phyloP scores from a whole-genome alignment of 345 rosid species.

The Aegle marmelos region DNA sequence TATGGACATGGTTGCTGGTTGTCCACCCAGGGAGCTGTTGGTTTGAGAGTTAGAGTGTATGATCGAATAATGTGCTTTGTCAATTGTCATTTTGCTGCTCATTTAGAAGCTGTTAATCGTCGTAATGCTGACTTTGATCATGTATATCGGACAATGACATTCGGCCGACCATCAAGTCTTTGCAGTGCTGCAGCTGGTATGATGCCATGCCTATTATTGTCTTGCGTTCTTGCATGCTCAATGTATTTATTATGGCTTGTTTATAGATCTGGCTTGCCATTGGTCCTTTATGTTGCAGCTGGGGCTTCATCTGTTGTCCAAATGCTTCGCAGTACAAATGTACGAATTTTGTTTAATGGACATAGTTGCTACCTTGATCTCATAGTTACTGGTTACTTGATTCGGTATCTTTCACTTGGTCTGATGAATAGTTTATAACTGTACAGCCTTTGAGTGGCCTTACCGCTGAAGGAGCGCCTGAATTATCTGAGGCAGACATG shows the following conservation, averaged over 20 bases:
- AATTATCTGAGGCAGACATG: constrained; percentile 79
- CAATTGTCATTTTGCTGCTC: constrained; percentile 87
- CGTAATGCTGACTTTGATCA: constrained; percentile 85
- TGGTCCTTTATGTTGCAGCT: constrained; percentile 81
- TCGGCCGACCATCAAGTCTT: constrained; percentile 48
- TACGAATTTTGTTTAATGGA: constrained; percentile 29
- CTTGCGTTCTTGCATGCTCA: constrained; percentile 60
- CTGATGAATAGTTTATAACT: constrained; percentile 11
- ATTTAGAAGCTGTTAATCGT: constrained; percentile 70
- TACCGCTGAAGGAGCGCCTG: constrained; percentile 53
- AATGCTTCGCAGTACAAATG: constrained; percentile 55
- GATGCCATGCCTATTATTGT: constrained; percentile 54
- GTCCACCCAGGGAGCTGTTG: constrained; percentile 71
- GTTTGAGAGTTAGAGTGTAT: constrained; percentile 67
- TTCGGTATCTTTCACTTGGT: not conserved
- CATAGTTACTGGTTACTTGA: constrained; percentile 11
- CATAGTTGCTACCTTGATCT: constrained; percentile 13
- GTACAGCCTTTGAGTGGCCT: constrained; percentile 44
- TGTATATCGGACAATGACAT: constrained; percentile 64
- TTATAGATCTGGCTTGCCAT: constrained; percentile 75
- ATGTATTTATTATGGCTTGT: constrained; percentile 60
- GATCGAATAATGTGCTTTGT: constrained; percentile 79
- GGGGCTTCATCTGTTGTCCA: constrained; percentile 60
- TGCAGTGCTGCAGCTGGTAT: constrained; percentile 64
- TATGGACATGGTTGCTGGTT: constrained; percentile 2